Evolutionary conservation across 768 basidiomycete species (phyloP).

Genomic region (Trametes coccinea): DNA sequence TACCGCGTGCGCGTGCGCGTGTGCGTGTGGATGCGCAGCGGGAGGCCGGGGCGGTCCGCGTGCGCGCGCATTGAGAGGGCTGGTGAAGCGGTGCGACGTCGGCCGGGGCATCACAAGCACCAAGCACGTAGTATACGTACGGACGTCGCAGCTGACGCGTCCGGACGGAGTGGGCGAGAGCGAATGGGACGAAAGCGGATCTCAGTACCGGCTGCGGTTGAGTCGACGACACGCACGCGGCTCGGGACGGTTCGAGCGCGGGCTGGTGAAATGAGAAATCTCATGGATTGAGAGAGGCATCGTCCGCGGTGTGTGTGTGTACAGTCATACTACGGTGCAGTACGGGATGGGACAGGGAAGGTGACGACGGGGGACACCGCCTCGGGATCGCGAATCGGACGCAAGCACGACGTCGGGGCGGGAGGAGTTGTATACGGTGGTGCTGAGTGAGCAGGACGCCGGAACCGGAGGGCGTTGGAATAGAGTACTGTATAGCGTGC

Average conservation of each 20-base stretch:
- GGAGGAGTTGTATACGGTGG: neutral
- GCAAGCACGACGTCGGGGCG: neutral
- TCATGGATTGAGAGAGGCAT: neutral
- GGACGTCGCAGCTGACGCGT: neutral
- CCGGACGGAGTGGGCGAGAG: neutral
- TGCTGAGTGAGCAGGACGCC: slow-evolving; percentile 6
- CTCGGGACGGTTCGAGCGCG: neutral
- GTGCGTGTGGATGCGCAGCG: neutral
- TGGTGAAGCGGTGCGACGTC: neutral
- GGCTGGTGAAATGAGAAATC: neutral
- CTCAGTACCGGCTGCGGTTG: too few species aligned
- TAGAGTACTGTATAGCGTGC: neutral
- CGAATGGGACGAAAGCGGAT: too few species aligned
- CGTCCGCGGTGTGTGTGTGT: too few species aligned
- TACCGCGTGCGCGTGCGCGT: too few species aligned
- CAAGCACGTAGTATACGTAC: too few species aligned
- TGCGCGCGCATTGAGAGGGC: neutral
- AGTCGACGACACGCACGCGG: neutral
- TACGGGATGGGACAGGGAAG: too few species aligned
- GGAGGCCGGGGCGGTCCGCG: slow-evolving; percentile 1
- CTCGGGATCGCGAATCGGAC: neutral
- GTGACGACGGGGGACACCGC: neutral
- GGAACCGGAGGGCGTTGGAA: neutral
- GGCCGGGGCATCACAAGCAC: neutral
- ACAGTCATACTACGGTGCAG: too few species aligned